Base-by-base conservation (phyloP, 345 rosid species). In the Jatropha curcas region DNA sequence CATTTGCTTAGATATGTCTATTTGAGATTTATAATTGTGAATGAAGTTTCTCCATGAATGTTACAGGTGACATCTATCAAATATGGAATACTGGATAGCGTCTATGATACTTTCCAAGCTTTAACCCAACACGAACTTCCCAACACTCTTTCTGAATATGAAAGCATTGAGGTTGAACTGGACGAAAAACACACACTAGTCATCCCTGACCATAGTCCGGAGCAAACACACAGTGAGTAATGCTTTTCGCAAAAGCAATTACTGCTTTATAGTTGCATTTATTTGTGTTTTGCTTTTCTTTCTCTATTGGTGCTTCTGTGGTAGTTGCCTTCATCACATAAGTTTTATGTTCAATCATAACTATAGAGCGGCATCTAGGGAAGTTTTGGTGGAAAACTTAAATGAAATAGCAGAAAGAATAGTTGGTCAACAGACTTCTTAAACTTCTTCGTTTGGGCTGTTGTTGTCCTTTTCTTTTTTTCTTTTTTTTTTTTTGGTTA, bases 61-160 rank as follows among this genome's bases (percentile, higher is more conserved):
- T 80, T 82, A 55, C 82, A 94, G 98, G 93, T 94, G 71, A 71
- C 80, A 67, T 89, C 98, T 67, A 86, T 94, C 67, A 90, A 82
- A 87, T 77, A 57, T 68, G 97, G 95, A 69, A 83, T 85, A 86
- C 92, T 93, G 88, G 96, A 94, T 85, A 94, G 91, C 69, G 84
- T 88, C 59, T 90, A 94, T 82, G 95, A 90, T 82, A 73, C 87
- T 80, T 77, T 89, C 43, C 90, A 88, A 79, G 83, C 58, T 11
- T 52, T 75, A 19, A 79, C 68, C 67, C 86, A 73, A 62, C 63
- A 74, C 67, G 90, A 84, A 68, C 68, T 72, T 57, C 68, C 71
- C 69, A 62, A 63, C 65, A 52, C 68, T 57, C 13, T 1, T 31
- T 65, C 82, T 37, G 86, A 71, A 79, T 74, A 56, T 67, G 89